Base-by-base conservation (phyloP, 2,329 filamentous ascomycete species). In the Anthostomella pinea region DNA sequence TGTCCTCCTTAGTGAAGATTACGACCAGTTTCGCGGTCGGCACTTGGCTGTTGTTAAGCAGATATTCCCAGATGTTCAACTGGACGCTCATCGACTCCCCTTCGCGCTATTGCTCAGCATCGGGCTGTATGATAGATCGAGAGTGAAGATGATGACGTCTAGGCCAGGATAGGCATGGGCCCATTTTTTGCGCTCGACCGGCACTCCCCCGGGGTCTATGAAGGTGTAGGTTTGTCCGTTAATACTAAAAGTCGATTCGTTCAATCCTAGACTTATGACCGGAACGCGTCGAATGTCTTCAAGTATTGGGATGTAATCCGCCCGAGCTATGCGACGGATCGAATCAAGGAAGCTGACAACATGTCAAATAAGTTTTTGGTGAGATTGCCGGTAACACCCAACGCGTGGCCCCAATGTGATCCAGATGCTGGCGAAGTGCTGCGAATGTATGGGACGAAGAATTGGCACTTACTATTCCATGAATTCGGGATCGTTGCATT, bases 1-100 rank as follows among this genome's bases (percentile, higher is more conserved):
- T 20, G 15, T 33, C 30, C 4, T 14, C 30, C 19, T 33, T 33
- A n/a, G 30, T 33, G 30, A 33, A 33, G 19, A 33, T 9, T 9
- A 33, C 30, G 18, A 33, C 21, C 9, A 33, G 15, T 4, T 22
- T 13, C 19, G 29, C 6, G 10, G 8, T 10, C 8, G 19, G 11
- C 11, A 22, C 19, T n/a, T 7, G 18, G 19, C 15, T 13, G 6
- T 8, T 10, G 11, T 29, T 22, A 13, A 17, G n/a, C 13, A 14
- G 22, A 5, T 14, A 8, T 20, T 33, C 19, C 30, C 30, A 33
- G 10, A 23, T 5, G 6, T 23, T 14, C 10, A 33, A 24, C 18
- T 31, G 29, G 8, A 20, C 29, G 7, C 7, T 18, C 15, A 33
- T 33, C 14, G 8, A n/a, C 8, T 18, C 18, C 14, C 18, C 3